Evolutionary conservation across 495 filamentous ascomycete genomes (phyloP), one percentile per base, ranked within the genome.

Genomic region (Penicillium waksmanii): DNA sequence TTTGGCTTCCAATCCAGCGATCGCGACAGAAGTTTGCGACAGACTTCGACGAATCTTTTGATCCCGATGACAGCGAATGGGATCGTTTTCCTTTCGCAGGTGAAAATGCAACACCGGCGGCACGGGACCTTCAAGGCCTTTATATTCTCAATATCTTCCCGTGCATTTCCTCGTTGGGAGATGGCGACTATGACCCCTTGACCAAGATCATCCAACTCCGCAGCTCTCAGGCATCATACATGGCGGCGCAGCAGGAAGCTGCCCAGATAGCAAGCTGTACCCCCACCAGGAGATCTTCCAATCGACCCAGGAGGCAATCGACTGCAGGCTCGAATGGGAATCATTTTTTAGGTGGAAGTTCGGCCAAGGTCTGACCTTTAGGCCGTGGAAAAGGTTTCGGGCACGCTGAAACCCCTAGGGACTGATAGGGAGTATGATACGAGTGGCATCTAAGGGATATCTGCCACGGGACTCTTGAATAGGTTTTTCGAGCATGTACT

Each of bases 121-220:
- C 47, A 42, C 52, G 61, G 44, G 44, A 48, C 9, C 44, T 48
- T 27, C 21, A 23, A 31, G 53, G 17, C 48, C 48, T 56, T 50
- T 13, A 51, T 55, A 21, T 65, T 44, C 57, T 65, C 53, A 58
- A 12, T 49, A 35, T 65, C n/a, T 65, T 65, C 54, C 58, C 58
- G 18, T 54, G 62, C 33, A 54, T 61, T 15, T 61, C 49, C 12
- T 40, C 35, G 50, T 4, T 61, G 21, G 50, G 56, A 46, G 57
- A 55, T 21, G 51, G 44, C 34, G 54, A 51, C 27, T 27, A 33
- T 35, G 56, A 61, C 2, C 52, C 52, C 8, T 40, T 63, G 50
- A 59, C 50, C 17, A n/a, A 53, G 0, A 59, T 54, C 0, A 48
- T 59, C 15, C 50, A 59, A 40, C 57, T 59, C 38, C 50, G 57